Percentiles rank a stretch among this genome's conserved stretches.
Evolutionary conservation across 2,329 filamentous ascomycete species (phyloP).

Genomic region (Trichoderma oligosporum): DNA sequence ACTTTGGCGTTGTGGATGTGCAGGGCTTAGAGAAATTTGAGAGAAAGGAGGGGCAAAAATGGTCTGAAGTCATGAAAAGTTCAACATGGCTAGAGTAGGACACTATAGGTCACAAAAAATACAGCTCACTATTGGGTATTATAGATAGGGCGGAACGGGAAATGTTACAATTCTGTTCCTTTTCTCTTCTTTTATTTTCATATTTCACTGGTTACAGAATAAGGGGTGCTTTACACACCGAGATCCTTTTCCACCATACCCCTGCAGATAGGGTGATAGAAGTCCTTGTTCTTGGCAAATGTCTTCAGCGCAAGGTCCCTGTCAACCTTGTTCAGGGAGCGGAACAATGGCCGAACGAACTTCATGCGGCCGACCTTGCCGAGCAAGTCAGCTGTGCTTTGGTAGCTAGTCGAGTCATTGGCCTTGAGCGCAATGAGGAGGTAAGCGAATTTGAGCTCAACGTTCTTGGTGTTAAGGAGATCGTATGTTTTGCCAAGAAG

Average conservation of each 20-base stretch:
- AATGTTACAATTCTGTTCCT: neutral
- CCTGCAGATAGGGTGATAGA: slow-evolving; percentile 93
- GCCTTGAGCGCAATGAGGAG: slow-evolving; percentile 75
- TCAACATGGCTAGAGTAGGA: slow-evolving; percentile 41
- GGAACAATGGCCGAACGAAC: slow-evolving; percentile 84
- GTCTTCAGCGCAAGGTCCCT: slow-evolving; percentile 71
- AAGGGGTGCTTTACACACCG: slow-evolving; percentile 32
- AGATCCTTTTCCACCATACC: slow-evolving; percentile 85
- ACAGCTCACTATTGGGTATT: too few relatives aligned
- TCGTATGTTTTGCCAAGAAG: slow-evolving; percentile 72
- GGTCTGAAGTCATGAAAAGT: slow-evolving; percentile 43
- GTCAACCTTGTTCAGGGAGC: slow-evolving; percentile 71
- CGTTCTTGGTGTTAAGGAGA: slow-evolving; percentile 71
- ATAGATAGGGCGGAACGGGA: neutral
- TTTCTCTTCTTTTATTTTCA: slow-evolving; percentile 3
- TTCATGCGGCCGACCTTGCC: slow-evolving; percentile 92
- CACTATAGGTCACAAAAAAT: neutral
- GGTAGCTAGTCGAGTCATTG: slow-evolving; percentile 64
- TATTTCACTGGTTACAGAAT: neutral
- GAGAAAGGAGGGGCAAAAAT: slow-evolving; percentile 42
- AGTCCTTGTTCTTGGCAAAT: slow-evolving; percentile 82
- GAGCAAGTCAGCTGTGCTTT: slow-evolving; percentile 69
- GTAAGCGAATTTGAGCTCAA: slow-evolving; percentile 79
- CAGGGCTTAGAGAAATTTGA: slow-evolving; percentile 45
- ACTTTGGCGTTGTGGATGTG: slow-evolving; percentile 52